Conservation (phyloP, 495 filamentous ascomycete species). For the Neurospora discreta region DNA sequence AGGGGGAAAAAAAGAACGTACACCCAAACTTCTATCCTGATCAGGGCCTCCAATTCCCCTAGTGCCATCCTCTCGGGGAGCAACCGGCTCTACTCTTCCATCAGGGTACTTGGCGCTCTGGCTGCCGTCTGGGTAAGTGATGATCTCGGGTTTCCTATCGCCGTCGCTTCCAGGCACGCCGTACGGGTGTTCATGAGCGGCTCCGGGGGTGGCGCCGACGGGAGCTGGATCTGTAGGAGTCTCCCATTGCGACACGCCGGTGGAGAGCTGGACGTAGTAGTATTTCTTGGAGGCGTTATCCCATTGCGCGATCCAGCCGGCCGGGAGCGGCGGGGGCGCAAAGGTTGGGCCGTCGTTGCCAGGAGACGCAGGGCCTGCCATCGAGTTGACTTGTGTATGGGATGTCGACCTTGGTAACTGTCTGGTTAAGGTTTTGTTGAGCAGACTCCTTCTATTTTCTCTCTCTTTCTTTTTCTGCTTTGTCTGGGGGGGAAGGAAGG, state of each 20-base stretch:
- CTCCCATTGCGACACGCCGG: conserved; percentile 68
- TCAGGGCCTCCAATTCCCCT: conserved; percentile 23
- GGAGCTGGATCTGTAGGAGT: conserved; percentile 56
- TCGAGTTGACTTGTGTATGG: conserved; percentile 11
- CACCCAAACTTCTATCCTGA: conserved; percentile 35
- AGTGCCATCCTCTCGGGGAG: conserved; percentile 21
- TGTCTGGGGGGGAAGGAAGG: no score
- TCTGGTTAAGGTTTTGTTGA: background rate
- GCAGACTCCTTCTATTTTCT: background rate
- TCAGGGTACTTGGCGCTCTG: conserved; percentile 39
- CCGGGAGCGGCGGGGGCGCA: conserved; percentile 55
- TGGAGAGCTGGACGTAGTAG: conserved; percentile 70
- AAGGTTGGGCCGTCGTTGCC: conserved; percentile 60
- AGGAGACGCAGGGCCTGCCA: conserved; percentile 43
- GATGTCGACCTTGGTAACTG: background rate
- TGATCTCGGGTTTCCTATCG: conserved; percentile 29
- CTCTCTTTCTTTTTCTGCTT: no score
- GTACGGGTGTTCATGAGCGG: conserved; percentile 38
- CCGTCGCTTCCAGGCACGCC: conserved; percentile 26
- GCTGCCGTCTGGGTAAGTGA: conserved; percentile 41
- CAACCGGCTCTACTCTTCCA: conserved; percentile 39
- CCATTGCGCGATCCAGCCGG: conserved; percentile 82
- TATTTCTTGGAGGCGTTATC: conserved; percentile 61
- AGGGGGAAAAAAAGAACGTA: conserved; percentile 13
- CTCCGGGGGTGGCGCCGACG: conserved; percentile 37